Base-by-base conservation (phyloP, 177 flowering plant species). In the Vitis hybrid region DNA sequence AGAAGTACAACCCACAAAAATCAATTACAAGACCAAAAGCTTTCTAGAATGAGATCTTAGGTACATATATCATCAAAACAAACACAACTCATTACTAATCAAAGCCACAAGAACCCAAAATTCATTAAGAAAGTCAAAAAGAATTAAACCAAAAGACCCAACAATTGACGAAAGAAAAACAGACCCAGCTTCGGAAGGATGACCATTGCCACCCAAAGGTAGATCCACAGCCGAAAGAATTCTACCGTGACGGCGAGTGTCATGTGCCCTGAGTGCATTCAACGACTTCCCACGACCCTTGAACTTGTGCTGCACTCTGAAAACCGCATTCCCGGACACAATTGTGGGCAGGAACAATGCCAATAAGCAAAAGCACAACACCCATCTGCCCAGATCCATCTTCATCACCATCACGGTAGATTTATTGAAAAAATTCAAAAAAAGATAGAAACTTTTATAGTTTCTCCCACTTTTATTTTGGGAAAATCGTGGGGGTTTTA, bases 151-250 rank as follows among this genome's bases (percentile, higher is more conserved):
- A 13, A 8, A 32, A 24, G 13, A 59, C 1, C 4, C 5, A 18
- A 27, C 6, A 32, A 56, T 2, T 15, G 11, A 60, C n/a, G 13
- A 66, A 58, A 49, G 11, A 51, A 40, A 7, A 56, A 73, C 85
- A 2, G 21, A 88, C 92, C 90, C 92, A 35, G 87, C 57, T 63
- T 75, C 82, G 11, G 86, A 72, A 56, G 92, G 90, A 19, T 61
- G 71, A 17, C 89, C 86, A 67, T 77, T 82, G 68, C 90, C 92
- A 52, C 92, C 92, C 13, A 88, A 46, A 50, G 72, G 73, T 11
- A 88, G 71, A 81, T 86, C 88, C 12, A 81, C 57, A 50, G 82
- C 79, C 9, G 76, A 49, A 54, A 87, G 85, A 70, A 78, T 21
- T 60, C 92, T 68, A 9, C 83, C 78, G 51, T 77, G 88, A 48